phyloP scores from a whole-genome alignment of 2,329 filamentous ascomycete genomes.

The Fusarium continuum region DNA sequence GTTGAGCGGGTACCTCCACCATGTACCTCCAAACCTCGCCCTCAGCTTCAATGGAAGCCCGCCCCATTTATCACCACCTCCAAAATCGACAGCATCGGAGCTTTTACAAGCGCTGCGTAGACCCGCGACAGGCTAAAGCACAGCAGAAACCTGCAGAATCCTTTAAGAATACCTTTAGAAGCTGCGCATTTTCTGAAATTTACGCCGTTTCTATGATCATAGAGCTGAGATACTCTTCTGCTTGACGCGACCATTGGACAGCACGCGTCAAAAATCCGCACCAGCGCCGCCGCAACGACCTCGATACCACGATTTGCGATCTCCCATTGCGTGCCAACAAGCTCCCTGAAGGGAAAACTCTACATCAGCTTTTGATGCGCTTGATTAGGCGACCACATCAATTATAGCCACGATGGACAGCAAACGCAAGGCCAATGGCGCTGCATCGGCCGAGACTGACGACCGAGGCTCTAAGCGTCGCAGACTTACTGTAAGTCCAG shows the following conservation, averaged over 20 bases:
- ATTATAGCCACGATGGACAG: constrained; percentile 58
- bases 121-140: constrained; percentile 20
- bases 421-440: constrained; percentile 65
- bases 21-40: constrained; percentile 36
- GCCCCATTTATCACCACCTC: constrained; percentile 34
- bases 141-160: neutral
- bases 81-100: constrained; percentile 33
- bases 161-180: neutral
- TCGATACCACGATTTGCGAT: constrained; percentile 29
- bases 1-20: constrained; percentile 40
- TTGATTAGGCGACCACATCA: constrained; percentile 37
- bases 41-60: constrained; percentile 30
- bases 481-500: constrained; percentile 60
- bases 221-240: constrained; percentile 11
- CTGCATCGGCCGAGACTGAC: constrained; percentile 55
- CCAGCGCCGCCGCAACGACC: constrained; percentile 33
- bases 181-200: neutral
- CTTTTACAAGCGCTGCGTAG: constrained; percentile 28
- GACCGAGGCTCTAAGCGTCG: constrained; percentile 66
- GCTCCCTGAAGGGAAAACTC: neutral
- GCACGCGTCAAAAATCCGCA: constrained; percentile 46
- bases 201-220: constrained; percentile 2
- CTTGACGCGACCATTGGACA: constrained; percentile 43
- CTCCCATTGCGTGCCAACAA: constrained; percentile 44
- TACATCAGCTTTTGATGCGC: constrained; percentile 42